Percentiles rank a stretch among this genome's conserved stretches.
Evolutionary conservation across 805 yeast species (phyloP).

Genomic region (Yamadazyma akitaensis): DNA sequence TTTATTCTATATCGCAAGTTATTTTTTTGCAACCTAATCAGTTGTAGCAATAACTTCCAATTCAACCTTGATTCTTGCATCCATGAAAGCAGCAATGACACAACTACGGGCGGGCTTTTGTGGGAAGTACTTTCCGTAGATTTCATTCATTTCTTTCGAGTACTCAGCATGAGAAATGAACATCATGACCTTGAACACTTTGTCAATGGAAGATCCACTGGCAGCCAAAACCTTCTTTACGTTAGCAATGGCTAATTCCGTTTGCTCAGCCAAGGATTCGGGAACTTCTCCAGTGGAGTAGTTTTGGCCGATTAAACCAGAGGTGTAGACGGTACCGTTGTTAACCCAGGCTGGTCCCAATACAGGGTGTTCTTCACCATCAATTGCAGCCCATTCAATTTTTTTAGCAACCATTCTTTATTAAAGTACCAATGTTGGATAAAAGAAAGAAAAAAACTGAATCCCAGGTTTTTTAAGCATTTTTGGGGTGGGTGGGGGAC

Average conservation of each 20-base stretch:
- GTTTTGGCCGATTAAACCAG: constrained; percentile 47
- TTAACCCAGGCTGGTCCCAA: constrained; percentile 27
- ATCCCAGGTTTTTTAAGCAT: background rate
- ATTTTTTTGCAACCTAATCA: constrained; percentile 14
- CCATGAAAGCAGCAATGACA: constrained; percentile 50
- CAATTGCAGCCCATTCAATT: constrained; percentile 26
- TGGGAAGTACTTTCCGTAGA: constrained; percentile 46
- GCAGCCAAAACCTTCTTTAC: constrained; percentile 39
- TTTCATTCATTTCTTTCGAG: constrained; percentile 41
- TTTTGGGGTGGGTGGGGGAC: background rate
- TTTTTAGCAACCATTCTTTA: constrained; percentile 17
- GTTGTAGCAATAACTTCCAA: constrained; percentile 46
- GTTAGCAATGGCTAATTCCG: constrained; percentile 43
- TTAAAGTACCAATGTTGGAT: background rate
- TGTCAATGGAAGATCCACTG: constrained; percentile 45
- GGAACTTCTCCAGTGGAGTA: constrained; percentile 40
- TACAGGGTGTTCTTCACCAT: constrained; percentile 29
- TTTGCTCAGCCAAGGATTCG: constrained; percentile 42
- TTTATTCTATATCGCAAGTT: background rate
- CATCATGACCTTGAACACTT: constrained; percentile 47
- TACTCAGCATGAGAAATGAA: constrained; percentile 45
- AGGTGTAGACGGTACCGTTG: constrained; percentile 38
- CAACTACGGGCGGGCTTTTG: constrained; percentile 53
- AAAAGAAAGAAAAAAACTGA: background rate
- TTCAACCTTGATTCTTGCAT: constrained; percentile 48